Evolutionary conservation across 2,329 filamentous ascomycete species (phyloP).

Genomic region (Conoideocrella luteorostrata): DNA sequence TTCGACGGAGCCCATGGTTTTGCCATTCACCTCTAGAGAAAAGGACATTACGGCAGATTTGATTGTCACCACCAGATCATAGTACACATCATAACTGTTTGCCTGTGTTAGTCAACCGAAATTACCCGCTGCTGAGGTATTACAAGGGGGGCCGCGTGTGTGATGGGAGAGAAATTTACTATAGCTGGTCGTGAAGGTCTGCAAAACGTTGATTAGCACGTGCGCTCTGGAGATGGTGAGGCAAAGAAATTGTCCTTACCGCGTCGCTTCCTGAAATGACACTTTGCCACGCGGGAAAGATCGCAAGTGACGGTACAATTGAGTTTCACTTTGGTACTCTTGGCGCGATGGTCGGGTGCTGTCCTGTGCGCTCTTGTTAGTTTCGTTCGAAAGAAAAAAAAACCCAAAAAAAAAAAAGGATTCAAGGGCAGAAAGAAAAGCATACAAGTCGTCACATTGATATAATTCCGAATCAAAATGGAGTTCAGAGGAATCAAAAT

Average conservation of each 20-base stretch:
- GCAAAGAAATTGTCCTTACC: background rate
- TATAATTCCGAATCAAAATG: background rate
- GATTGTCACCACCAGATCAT: background rate
- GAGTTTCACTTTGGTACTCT: background rate
- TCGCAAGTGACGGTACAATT: background rate
- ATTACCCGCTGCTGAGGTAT: too few species aligned
- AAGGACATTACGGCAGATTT: slow-evolving; percentile 7
- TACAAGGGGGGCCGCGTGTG: background rate
- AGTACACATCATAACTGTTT: background rate
- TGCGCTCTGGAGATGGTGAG: background rate
- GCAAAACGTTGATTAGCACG: too few species aligned
- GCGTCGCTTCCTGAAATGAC: background rate
- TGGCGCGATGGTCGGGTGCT: background rate
- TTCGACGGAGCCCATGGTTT: slow-evolving; percentile 2
- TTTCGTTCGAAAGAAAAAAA: background rate
- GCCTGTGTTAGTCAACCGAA: too few species aligned
- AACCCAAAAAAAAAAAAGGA: background rate
- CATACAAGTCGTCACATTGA: slow-evolving; percentile 5
- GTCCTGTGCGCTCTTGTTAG: too few species aligned
- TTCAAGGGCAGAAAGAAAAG: background rate
- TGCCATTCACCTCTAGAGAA: slow-evolving; percentile 1
- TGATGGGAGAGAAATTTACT: background rate
- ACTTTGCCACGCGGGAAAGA: background rate
- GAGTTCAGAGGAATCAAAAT: background rate
- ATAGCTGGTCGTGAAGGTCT: background rate